These are phyloP conservation scores for Triadica sebifera DNA, from an alignment of 345 rosid species.

Conservation along the genomic window DNA sequence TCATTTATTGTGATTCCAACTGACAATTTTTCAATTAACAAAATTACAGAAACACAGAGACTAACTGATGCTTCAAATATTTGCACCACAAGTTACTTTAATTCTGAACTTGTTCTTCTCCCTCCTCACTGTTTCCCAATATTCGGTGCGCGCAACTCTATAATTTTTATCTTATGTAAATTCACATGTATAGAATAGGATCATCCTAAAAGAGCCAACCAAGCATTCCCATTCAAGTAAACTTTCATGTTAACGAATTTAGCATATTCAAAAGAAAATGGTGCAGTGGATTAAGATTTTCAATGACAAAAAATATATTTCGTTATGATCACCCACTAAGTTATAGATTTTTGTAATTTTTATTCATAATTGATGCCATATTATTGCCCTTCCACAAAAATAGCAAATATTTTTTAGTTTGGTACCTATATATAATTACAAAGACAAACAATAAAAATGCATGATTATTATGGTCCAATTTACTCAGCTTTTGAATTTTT, in stretches of 20 bases:
- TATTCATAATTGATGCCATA: background rate
- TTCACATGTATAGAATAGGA: background rate
- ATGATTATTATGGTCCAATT: too few relatives aligned
- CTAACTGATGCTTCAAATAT: background rate
- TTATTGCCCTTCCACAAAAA: background rate
- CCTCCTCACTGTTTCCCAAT: background rate
- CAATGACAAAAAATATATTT: background rate
- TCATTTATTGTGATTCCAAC: too few relatives aligned
- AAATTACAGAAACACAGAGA: background rate
- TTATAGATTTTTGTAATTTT: background rate
- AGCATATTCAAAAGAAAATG: background rate
- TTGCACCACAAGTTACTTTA: background rate
- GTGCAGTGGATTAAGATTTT: background rate
- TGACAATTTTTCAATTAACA: background rate
- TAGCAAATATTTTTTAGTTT: background rate
- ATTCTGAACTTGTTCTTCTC: background rate
- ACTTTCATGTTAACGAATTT: background rate
- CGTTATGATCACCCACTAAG: background rate
- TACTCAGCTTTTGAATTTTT: too few relatives aligned
- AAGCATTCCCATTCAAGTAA: background rate
- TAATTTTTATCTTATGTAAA: background rate
- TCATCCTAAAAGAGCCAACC: background rate
- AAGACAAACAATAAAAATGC: too few relatives aligned
- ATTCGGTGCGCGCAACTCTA: background rate
- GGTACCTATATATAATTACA: background rate